Base-by-base conservation (phyloP, 2,329 filamentous ascomycete species). In the Elsinoe australis region DNA sequence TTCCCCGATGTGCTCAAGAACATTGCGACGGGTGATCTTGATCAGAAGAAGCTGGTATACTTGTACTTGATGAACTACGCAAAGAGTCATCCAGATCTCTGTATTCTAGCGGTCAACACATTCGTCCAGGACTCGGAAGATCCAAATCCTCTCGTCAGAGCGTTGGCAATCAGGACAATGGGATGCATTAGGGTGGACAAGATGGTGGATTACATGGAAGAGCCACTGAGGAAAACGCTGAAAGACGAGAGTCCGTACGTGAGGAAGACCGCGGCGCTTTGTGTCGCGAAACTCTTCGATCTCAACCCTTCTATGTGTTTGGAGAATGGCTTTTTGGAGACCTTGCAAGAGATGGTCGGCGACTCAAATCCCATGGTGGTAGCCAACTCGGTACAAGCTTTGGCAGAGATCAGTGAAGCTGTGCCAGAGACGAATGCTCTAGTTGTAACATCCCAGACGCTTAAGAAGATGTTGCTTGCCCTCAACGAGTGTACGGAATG, bases 161-260 rank as follows among this genome's bases (percentile, higher is more conserved):
- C 92, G 44, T 76, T 98, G 45, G 92, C 92, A 49, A 94, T 98
- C 65, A 80, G 92, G 59, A 98, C 92, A 26, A 98, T 98, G 92
- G 92, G 92, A 32, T 96, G 92, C 63, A 96, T 98, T 60, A 76
- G 92, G 49, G 92, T 98, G 49, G 92, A 96, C 58, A 98, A 98
- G 69, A 98, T 98, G 87, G 87, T 96, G 55, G 92, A 98, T 64
- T 98, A 98, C 67, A 96, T 98, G 90, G 92, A 96, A 67, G 92
- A 98, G 62, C 92, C 92, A 10, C 70, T 98, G 54, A 80, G 92
- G 58, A 98, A 98, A 71, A 98, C 92, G 9, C 73, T 98, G 56
- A 82, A 88, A 66, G 92, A 98, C 69, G 92, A 98, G 68, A 96
- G 90, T 41, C 92, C 92, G 0, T 98, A 98, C 66, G 92, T 98